phyloP scores from a whole-genome alignment of 2,329 filamentous ascomycete species.

The Aplosporella prunicola region DNA sequence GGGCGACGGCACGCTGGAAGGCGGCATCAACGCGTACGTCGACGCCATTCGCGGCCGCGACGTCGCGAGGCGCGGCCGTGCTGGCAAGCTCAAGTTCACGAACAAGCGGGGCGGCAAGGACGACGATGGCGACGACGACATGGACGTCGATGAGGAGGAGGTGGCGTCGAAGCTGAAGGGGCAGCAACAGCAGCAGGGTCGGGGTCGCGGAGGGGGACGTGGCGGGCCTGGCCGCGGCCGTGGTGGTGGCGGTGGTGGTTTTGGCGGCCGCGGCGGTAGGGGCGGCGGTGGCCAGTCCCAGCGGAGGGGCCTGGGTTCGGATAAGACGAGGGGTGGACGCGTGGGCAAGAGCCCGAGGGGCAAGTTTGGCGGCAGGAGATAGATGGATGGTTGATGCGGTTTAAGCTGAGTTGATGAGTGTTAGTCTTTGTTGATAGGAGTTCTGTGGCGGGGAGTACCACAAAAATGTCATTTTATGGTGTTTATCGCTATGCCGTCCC shows the following conservation, averaged over 20 bases:
- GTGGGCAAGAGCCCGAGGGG: slow-evolving; percentile 10
- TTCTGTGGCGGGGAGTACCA: too few relatives aligned
- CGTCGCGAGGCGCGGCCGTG: slow-evolving; percentile 46
- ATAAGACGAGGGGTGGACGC: slow-evolving; percentile 24
- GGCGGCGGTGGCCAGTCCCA: slow-evolving; percentile 9
- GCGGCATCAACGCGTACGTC: slow-evolving; percentile 51
- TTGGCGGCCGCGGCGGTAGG: background rate
- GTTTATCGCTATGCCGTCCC: too few relatives aligned
- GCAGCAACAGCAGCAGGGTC: slow-evolving; percentile 15
- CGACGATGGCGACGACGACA: slow-evolving; percentile 31
- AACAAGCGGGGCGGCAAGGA: slow-evolving; percentile 34
- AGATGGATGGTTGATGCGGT: too few relatives aligned
- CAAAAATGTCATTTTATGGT: too few relatives aligned
- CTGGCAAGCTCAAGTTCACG: slow-evolving; percentile 51
- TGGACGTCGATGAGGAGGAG: slow-evolving; percentile 36
- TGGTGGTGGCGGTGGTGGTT: slow-evolving; percentile 7
- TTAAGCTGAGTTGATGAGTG: too few relatives aligned
- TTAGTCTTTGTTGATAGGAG: too few relatives aligned
- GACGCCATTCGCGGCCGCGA: slow-evolving; percentile 51
- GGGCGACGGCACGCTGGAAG: slow-evolving; percentile 35
- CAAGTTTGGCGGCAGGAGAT: too few relatives aligned
- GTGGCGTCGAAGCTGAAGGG: slow-evolving; percentile 26
- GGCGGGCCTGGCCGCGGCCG: slow-evolving; percentile 2
- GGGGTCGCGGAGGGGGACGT: slow-evolving; percentile 7
- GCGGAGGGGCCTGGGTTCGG: slow-evolving; percentile 26